Conservation (phyloP, 495 filamentous ascomycete genomes). For the Friedmanniomyces simplex region DNA sequence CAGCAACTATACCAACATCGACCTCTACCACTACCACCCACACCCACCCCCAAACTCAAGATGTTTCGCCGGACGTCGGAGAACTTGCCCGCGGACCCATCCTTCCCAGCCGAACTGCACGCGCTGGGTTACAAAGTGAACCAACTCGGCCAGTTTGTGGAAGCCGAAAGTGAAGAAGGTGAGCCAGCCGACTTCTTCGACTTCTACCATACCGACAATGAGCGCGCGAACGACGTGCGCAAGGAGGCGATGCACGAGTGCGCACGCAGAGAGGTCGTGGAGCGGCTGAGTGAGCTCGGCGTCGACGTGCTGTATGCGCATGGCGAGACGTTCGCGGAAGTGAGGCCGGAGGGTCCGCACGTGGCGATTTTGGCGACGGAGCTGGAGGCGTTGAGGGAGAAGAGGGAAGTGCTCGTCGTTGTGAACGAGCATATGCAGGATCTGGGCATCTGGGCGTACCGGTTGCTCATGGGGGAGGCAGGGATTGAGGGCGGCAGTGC, state of each 20-base stretch:
- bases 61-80: conserved; percentile 53
- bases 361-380: conserved; percentile 56
- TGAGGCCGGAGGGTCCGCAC: conserved; percentile 40
- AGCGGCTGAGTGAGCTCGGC: conserved; percentile 2
- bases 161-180: conserved; percentile 35
- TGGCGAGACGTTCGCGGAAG: conserved; percentile 23
- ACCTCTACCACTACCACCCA: neutral
- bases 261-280: conserved; percentile 1
- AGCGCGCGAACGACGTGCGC: conserved; percentile 54
- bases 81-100: conserved; percentile 59
- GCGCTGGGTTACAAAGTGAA: conserved; percentile 54
- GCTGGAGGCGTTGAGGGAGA: conserved; percentile 41
- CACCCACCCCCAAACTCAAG: neutral
- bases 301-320: neutral
- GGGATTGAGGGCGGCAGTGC: conserved; percentile 46
- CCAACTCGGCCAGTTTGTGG: conserved; percentile 53
- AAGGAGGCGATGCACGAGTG: neutral
- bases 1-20: neutral
- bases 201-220: conserved; percentile 59
- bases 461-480: conserved; percentile 44
- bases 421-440: conserved; percentile 62
- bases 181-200: conserved; percentile 59
- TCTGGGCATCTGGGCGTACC: conserved; percentile 63
- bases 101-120: conserved; percentile 50
- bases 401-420: conserved; percentile 59